These are phyloP conservation scores for Sisymbrium irio DNA, from an alignment of 345 rosid species.

Conservation along the genomic window DNA sequence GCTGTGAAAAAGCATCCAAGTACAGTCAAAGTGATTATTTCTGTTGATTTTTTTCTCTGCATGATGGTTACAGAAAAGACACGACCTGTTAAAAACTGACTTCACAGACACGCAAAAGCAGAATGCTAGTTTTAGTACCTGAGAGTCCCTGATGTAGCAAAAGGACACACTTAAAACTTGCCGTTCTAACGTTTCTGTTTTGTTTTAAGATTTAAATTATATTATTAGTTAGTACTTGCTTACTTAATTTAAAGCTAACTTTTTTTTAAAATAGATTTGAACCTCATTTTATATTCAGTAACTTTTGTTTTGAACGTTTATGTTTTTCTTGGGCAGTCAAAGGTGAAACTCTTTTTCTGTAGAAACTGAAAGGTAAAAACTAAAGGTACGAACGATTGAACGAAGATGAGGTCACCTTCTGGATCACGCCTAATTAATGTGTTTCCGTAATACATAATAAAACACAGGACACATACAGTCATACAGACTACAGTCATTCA, in stretches of 20 bases:
- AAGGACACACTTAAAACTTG: not conserved
- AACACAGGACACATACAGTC: not conserved
- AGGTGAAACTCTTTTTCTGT: not conserved
- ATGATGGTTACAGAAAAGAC: not conserved
- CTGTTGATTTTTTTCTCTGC: not conserved
- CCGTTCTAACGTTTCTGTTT: not conserved
- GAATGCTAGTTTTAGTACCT: constrained; percentile 22
- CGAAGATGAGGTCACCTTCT: not conserved
- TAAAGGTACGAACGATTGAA: no score
- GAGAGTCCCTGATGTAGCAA: not conserved
- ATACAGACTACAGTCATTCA: no score
- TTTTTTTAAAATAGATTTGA: not conserved
- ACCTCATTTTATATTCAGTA: not conserved
- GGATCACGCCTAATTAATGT: not conserved
- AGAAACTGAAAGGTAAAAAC: not conserved
- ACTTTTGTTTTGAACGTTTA: not conserved
- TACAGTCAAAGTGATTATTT: not conserved
- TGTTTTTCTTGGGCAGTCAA: not conserved
- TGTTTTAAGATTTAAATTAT: no score
- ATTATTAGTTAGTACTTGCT: not conserved
- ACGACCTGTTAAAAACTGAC: constrained; percentile 7
- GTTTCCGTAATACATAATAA: not conserved
- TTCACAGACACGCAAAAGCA: constrained; percentile 31
- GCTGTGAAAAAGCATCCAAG: not conserved
- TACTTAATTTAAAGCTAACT: not conserved